Base-by-base conservation (phyloP, 2,329 filamentous ascomycete species). In the Botrytis elliptica region DNA sequence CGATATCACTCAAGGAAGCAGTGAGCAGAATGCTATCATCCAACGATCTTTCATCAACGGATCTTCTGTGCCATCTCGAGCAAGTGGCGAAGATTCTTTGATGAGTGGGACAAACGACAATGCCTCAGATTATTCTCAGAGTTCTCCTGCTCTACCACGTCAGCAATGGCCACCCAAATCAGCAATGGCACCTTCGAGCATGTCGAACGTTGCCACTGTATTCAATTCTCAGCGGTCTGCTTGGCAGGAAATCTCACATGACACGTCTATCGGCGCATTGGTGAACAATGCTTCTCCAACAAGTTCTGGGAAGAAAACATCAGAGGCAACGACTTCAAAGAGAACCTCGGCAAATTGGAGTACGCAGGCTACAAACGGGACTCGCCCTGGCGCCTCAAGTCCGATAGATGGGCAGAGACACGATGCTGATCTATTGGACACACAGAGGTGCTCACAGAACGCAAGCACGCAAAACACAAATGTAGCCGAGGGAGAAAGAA, bases 241-340 rank as follows among this genome's bases (percentile, higher is more conserved):
- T 1, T 82, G 91, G 63, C 90, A 88, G 25, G 84, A 87, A 33
- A 82, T 91, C 4, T 88, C 89, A 0, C 83, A 85, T 0, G 89
- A 88, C 6, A 84, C 89, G 71, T 88, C 88, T 7, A 88, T 88
- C 22, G 88, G 87, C 40, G 87, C 87, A 20, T 82, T 88, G 74
- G 84, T 91, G 71, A 98, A 98, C 79, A 94, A 97, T 79, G 95
- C 94, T 2, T 97, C 94, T 3, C 97, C 95, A 1, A 97, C 95
- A 1, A 90, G 90, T 36, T 92, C 89, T 5, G 89, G 90, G n/a
- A 96, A 97, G 83, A 95, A 93, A 3, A 93, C 93, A 1, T 90
- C 89, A 1, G 90, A 88, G 0, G 38, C 25, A 42, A 68, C 66
- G 6, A 42, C 36, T n/a, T 68, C 66, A 16, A 68, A 68, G 66